A percentile compares a stretch with the other conserved stretches of the same genome.
Evolutionary conservation across 208 protist species (phyloP).

Genomic region (Phytomonas francai): DNA sequence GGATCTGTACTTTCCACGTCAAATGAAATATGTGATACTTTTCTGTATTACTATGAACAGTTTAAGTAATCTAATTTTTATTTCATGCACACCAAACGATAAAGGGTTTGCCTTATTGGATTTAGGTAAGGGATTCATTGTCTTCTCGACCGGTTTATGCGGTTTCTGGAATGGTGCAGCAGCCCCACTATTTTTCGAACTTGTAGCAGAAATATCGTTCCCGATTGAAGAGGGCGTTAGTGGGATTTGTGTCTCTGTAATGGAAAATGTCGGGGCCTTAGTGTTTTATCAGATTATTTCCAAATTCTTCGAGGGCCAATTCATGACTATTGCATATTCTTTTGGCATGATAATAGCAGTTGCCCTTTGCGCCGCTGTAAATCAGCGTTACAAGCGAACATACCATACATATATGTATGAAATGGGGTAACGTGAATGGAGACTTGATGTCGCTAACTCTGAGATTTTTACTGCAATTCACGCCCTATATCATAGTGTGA

Average conservation of each 20-base stretch:
- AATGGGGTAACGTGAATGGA: conserved; percentile 17
- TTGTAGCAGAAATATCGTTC: conserved; percentile 80
- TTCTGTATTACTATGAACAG: conserved; percentile 77
- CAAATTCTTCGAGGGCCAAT: conserved; percentile 53
- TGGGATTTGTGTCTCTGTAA: conserved; percentile 70
- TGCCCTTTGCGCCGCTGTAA: conserved; percentile 52
- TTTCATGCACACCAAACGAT: conserved; percentile 71
- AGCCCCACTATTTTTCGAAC: conserved; percentile 80
- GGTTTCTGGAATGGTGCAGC: conserved; percentile 85
- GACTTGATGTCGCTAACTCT: neutral
- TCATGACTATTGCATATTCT: conserved; percentile 78
- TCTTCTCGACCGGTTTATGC: conserved; percentile 62
- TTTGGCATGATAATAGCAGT: conserved; percentile 77
- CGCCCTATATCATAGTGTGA: neutral
- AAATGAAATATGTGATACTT: conserved; percentile 89
- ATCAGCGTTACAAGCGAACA: conserved; percentile 78
- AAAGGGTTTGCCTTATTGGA: conserved; percentile 65
- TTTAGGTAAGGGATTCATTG: conserved; percentile 56
- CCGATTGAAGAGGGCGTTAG: conserved; percentile 82
- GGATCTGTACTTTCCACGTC: conserved; percentile 72
- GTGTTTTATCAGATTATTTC: conserved; percentile 79
- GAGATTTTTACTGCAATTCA: neutral
- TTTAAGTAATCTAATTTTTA: conserved; percentile 69
- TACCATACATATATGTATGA: conserved; percentile 47
- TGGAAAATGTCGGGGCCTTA: conserved; percentile 78